These are phyloP conservation scores for Lichtheimia ramosa DNA, from an alignment of 371 early-diverging fungal genomes.

Conservation along the genomic window DNA sequence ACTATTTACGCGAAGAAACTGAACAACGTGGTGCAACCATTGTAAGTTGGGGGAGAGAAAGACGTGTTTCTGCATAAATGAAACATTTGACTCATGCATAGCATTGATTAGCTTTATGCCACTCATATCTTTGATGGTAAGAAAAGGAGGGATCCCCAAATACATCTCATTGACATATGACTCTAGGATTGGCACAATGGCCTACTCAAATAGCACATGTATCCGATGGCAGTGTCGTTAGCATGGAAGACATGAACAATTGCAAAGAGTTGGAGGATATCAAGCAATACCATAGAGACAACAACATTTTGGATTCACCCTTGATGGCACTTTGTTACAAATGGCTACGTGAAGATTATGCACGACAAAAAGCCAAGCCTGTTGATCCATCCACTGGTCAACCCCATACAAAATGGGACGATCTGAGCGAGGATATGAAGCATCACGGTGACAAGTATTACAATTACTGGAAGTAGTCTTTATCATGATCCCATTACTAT, in stretches of 20 bases:
- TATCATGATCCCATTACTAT: neutral
- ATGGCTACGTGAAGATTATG: conserved; percentile 45
- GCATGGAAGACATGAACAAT: conserved; percentile 22
- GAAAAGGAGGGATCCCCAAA: neutral
- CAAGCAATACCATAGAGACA: conserved; percentile 26
- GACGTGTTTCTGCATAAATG: neutral
- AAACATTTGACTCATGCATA: neutral
- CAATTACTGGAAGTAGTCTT: conserved; percentile 41
- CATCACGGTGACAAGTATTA: conserved; percentile 68
- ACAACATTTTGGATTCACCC: conserved; percentile 58
- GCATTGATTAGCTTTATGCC: conserved; percentile 50
- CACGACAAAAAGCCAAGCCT: conserved; percentile 20
- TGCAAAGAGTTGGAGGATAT: conserved; percentile 55
- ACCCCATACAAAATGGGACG: conserved; percentile 70
- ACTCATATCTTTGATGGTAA: conserved; percentile 72
- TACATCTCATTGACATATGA: neutral
- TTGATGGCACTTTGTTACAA: conserved; percentile 57
- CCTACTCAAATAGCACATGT: conserved; percentile 79
- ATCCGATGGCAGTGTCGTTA: conserved; percentile 53
- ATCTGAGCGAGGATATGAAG: conserved; percentile 72
- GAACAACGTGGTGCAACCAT: conserved; percentile 67
- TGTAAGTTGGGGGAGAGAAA: conserved; percentile 19
- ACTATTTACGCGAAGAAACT: conserved; percentile 65
- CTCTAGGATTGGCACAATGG: conserved; percentile 53
- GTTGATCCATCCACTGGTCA: conserved; percentile 38